Evolutionary conservation across 306 rosid species (phyloP).

Genomic region (Arachis stenosperma): DNA sequence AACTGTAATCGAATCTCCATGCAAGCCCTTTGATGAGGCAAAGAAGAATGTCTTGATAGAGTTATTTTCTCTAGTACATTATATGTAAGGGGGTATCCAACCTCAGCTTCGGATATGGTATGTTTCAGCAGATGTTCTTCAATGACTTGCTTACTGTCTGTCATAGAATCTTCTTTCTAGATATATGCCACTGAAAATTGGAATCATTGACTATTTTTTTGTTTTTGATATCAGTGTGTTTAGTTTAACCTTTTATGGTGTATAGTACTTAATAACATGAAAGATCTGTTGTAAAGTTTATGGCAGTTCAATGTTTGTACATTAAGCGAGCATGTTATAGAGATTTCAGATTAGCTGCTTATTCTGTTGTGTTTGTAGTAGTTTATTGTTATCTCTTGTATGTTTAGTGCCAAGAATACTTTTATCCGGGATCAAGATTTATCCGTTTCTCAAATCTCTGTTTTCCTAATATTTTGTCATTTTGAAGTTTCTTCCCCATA

Average conservation of each 20-base stretch:
- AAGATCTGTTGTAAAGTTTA: conserved; percentile 33
- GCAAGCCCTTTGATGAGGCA: conserved; percentile 29
- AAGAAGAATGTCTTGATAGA: conserved; percentile 38
- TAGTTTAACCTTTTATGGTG: not conserved
- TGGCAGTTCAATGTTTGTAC: conserved; percentile 22
- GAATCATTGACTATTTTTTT: conserved; percentile 1
- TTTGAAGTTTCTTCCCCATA: conserved; percentile 6
- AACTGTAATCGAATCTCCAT: conserved; percentile 38
- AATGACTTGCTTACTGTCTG: conserved; percentile 33
- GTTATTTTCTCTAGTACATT: conserved; percentile 32
- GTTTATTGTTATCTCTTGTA: conserved; percentile 1
- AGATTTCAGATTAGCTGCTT: not conserved
- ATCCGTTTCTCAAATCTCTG: not conserved
- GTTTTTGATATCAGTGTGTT: conserved; percentile 8
- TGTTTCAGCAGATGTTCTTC: conserved; percentile 38
- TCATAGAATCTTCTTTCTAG: conserved; percentile 24
- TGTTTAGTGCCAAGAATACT: not conserved
- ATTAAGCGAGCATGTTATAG: conserved; percentile 19
- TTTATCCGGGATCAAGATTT: conserved; percentile 24
- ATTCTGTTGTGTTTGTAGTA: conserved; percentile 7
- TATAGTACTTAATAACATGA: conserved; percentile 15
- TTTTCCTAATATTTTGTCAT: conserved; percentile 19
- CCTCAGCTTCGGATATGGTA: conserved; percentile 54
- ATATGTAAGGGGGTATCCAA: conserved; percentile 33
- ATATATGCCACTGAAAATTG: conserved; percentile 11